Conservation (phyloP, 495 filamentous ascomycete species). For the Xylaria castorea region DNA sequence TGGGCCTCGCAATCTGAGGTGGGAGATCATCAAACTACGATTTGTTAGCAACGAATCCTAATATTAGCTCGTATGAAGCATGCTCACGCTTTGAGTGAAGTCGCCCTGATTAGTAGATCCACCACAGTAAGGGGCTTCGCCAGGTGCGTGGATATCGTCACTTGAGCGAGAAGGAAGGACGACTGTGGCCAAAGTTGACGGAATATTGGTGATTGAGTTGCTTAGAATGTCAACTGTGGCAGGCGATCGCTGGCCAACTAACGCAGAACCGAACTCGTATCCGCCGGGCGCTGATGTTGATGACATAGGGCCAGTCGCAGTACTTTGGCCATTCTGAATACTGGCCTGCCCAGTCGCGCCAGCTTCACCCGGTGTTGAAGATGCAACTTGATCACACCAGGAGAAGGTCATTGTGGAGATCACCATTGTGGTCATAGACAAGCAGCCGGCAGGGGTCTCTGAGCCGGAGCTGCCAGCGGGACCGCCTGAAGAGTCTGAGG, state of each 20-base stretch:
- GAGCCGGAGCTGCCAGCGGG: slow-evolving; percentile 16
- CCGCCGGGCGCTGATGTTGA: slow-evolving; percentile 25
- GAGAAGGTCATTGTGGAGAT: slow-evolving; percentile 39
- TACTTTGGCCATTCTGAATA: slow-evolving; percentile 15
- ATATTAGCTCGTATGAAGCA: neutral
- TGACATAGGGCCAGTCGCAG: slow-evolving; percentile 8
- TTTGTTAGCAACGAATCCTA: slow-evolving; percentile 21
- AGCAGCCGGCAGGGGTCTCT: slow-evolving; percentile 30
- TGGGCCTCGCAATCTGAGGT: slow-evolving; percentile 27
- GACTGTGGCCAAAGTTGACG: slow-evolving; percentile 38
- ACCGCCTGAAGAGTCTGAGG: neutral
- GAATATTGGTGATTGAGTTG: neutral
- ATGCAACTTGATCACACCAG: slow-evolving; percentile 40
- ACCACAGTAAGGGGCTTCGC: slow-evolving; percentile 38
- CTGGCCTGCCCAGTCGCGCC: slow-evolving; percentile 21
- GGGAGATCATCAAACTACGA: slow-evolving; percentile 51
- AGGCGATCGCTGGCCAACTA: slow-evolving; percentile 15
- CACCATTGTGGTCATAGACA: slow-evolving; percentile 38
- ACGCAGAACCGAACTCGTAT: slow-evolving; percentile 37
- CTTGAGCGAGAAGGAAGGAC: slow-evolving; percentile 31
- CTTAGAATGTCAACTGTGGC: slow-evolving; percentile 20
- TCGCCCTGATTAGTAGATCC: slow-evolving; percentile 39
- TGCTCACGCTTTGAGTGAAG: slow-evolving; percentile 41
- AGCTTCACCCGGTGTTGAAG: slow-evolving; percentile 17
- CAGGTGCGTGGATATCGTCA: slow-evolving; percentile 1